Percentiles rank a stretch among this genome's conserved stretches.
These are phyloP conservation scores for Stephania yunnanensis DNA, from an alignment of 164 flowering plant genomes.

Conservation along the genomic window DNA sequence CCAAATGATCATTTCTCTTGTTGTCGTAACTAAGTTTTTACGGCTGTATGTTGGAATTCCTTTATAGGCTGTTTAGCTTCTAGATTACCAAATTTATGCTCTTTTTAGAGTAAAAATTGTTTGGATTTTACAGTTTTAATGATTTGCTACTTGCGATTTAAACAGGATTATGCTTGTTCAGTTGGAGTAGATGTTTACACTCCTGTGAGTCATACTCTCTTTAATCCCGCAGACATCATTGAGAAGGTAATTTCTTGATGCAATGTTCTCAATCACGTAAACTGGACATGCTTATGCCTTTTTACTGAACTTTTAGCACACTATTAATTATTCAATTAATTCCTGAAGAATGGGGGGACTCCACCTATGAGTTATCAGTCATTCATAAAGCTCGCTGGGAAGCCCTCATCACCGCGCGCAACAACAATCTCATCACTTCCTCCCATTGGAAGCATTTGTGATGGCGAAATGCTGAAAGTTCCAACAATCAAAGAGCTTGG, in stretches of 20 bases:
- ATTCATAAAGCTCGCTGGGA: constrained; percentile 76
- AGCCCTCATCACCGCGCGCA: constrained; percentile 55
- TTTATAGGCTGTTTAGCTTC: neutral
- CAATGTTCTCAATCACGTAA: neutral
- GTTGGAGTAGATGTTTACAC: constrained; percentile 73
- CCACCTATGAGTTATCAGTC: constrained; percentile 83
- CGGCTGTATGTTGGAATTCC: neutral
- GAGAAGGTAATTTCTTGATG: constrained; percentile 37
- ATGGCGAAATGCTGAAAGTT: constrained; percentile 39
- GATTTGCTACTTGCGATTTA: constrained; percentile 4
- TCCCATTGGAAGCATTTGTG: constrained; percentile 51
- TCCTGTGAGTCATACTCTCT: constrained; percentile 93
- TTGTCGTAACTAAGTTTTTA: too few relatives aligned
- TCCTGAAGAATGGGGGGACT: constrained; percentile 74
- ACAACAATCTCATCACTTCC: constrained; percentile 51
- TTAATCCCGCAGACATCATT: constrained; percentile 72
- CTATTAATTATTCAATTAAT: constrained; percentile 1
- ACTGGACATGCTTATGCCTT: neutral
- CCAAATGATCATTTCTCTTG: too few relatives aligned
- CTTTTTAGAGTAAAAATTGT: neutral
- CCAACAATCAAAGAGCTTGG: constrained; percentile 77
- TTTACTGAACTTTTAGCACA: neutral
- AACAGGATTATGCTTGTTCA: constrained; percentile 57
- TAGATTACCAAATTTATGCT: neutral
- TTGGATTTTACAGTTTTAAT: neutral